phyloP scores from a whole-genome alignment of 805 yeast genomes.

The Saturnispora quitensis region DNA sequence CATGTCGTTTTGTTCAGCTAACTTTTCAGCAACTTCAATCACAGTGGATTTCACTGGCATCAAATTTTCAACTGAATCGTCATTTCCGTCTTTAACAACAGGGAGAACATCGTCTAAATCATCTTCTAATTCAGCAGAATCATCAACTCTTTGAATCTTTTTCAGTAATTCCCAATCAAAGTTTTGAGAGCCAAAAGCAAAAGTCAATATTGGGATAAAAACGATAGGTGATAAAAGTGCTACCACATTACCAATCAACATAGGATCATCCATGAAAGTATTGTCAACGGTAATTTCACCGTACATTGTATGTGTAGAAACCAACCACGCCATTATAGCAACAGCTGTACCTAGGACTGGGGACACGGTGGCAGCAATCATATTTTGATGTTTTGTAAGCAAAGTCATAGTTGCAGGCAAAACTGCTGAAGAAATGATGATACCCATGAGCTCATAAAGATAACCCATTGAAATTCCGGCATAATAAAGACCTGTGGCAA shows the following conservation, averaged over 20 bases:
- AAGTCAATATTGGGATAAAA: constrained; percentile 57
- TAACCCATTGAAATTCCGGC: constrained; percentile 84
- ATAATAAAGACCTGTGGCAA: constrained; percentile 72
- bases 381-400: constrained; percentile 56
- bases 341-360: constrained; percentile 71
- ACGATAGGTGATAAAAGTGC: constrained; percentile 68
- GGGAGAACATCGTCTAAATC: constrained; percentile 15
- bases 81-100: neutral
- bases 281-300: constrained; percentile 37
- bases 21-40: constrained; percentile 21
- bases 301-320: constrained; percentile 35
- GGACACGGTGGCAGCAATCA: constrained; percentile 58
- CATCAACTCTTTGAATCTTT: constrained; percentile 57
- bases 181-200: constrained; percentile 55
- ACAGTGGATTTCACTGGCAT: constrained; percentile 24
- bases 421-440: constrained; percentile 81
- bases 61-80: constrained; percentile 23
- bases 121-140: constrained; percentile 50
- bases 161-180: constrained; percentile 65
- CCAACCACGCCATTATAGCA: constrained; percentile 66
- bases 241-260: constrained; percentile 78
- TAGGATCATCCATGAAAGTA: constrained; percentile 79
- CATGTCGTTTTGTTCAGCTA: constrained; percentile 14
- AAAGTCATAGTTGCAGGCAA: constrained; percentile 62
- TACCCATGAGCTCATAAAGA: constrained; percentile 81